These are phyloP conservation scores for Grammothele lineata DNA, from an alignment of 768 basidiomycete genomes.

Conservation along the genomic window DNA sequence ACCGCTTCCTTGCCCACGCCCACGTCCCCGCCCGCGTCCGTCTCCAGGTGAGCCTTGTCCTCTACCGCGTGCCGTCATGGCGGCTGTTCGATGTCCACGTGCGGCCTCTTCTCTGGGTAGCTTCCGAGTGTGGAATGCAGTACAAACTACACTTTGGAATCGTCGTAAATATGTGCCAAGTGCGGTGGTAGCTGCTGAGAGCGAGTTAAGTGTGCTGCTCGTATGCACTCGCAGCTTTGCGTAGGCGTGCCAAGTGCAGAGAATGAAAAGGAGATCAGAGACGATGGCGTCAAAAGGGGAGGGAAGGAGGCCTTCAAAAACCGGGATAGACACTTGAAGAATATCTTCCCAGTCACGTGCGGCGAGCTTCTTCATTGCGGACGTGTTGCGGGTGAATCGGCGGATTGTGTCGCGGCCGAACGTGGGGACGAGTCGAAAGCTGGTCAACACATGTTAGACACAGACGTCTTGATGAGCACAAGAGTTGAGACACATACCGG, in stretches of 20 bases:
- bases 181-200: conserved; percentile 21
- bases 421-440: conserved; percentile 15
- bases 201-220: conserved; percentile 25
- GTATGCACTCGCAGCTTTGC: conserved; percentile 39
- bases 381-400: conserved; percentile 17
- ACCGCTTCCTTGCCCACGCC: too few species aligned
- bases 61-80: not conserved
- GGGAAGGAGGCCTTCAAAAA: conserved; percentile 21
- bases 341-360: conserved; percentile 27
- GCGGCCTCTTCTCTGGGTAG: conserved; percentile 32
- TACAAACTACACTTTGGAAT: conserved; percentile 28
- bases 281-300: conserved; percentile 19
- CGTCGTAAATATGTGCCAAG: conserved; percentile 29
- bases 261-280: conserved; percentile 29
- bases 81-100: conserved; percentile 9
- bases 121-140: conserved; percentile 26
- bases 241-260: conserved; percentile 34
- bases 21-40: too few species aligned
- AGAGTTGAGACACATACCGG: not conserved
- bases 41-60: too few species aligned
- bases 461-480: too few species aligned
- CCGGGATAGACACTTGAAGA: conserved; percentile 15
- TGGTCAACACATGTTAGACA: conserved; percentile 1
- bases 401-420: conserved; percentile 24
- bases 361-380: conserved; percentile 25